Percentiles rank a stretch among this genome's conserved stretches.
phyloP scores from a whole-genome alignment of 257 asterid genomes.

The Solanum chmielewskii region DNA sequence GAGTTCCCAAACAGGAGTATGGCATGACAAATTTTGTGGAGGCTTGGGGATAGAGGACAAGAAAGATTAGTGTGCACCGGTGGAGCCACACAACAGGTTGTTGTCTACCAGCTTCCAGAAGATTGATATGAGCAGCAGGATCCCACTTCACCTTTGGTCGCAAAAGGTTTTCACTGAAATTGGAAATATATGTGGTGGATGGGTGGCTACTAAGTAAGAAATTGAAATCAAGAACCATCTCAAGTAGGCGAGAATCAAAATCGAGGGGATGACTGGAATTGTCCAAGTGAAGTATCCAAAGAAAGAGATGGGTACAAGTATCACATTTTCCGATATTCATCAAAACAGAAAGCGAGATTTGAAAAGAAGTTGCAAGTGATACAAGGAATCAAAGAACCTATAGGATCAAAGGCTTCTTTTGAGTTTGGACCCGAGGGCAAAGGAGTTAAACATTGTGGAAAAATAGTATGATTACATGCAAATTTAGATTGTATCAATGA shows the following conservation, averaged over 20 bases:
- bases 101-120: not conserved
- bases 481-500: not conserved
- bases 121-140: not conserved
- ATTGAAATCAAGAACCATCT: not conserved
- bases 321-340: not conserved
- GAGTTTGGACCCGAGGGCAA: not conserved
- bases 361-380: not conserved
- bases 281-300: not conserved
- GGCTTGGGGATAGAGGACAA: not conserved
- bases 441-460: not conserved
- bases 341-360: not conserved
- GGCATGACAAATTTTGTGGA: not conserved
- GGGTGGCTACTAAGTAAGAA: not conserved
- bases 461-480: not conserved
- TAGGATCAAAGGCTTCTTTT: not conserved
- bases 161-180: not conserved
- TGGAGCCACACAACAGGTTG: not conserved
- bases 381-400: not conserved
- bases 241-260: not conserved
- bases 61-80: not conserved
- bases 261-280: not conserved
- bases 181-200: not conserved
- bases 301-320: not conserved
- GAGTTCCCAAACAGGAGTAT: not conserved
- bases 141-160: not conserved